Base-by-base conservation (phyloP, 148 eudicot genomes). In the Vaccinium macrocarpon region DNA sequence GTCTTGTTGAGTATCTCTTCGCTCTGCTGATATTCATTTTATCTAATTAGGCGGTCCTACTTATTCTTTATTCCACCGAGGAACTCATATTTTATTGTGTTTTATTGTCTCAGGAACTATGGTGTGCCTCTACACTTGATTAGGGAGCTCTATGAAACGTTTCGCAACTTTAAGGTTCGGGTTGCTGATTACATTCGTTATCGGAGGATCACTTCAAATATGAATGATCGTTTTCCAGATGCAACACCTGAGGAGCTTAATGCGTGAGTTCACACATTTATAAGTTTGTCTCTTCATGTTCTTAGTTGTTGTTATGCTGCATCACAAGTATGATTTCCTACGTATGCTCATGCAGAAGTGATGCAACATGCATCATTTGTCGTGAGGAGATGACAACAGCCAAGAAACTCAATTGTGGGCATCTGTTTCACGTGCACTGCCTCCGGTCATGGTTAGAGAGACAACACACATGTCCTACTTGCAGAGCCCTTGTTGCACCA, bases 351-450 rank as follows among this genome's bases (percentile, higher is more conserved):
- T 90, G 87, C 93, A 97, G 99, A 84, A 92, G 95, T 84, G 99
- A 97, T 86, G 98, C 90, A 56, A 97, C 98, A 56, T 97, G 99
- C 91, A 97, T 97, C 49, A 97, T 95, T 82, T 97, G 99, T 89
- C 98, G 98, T 15, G 99, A 97, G 95, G 99, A 97, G 91, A 97
- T 97, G 99, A 93, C 93, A 27, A 92, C 93, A 5, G 99, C 99
- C 73, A 97, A 97, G 89, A 95, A 89, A 87, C 91, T 97, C 77
- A 88, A 89, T 57, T 97, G 98, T 86, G 98, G 99, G 49, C 99
- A 97, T 91, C 90, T 95, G 77, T 97, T 97, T 85, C 99, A 97
- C 82, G 95, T 97, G 77, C 99, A 97, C 86, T 97, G 99, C 87
- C 95, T 97, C 52, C 93, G 99, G 59, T 97, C 99, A 50, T 97